A percentile compares a stretch with the other conserved stretches of the same genome.
Evolutionary conservation across 176 grass and related monocot genomes (phyloP).

Genomic region (Oryza meridionalis): DNA sequence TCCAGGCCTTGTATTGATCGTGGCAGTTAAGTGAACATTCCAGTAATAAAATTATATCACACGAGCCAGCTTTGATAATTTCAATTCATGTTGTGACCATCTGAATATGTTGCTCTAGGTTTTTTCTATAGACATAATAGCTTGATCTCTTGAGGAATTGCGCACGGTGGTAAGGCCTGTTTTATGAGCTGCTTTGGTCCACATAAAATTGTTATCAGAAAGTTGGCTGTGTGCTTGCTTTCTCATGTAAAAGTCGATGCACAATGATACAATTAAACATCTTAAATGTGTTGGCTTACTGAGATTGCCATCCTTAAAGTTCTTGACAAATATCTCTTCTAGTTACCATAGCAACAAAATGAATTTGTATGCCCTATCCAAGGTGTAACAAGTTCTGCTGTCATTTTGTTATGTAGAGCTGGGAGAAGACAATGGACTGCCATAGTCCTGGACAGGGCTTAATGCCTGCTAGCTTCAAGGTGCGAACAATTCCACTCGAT

Average conservation of each 20-base stretch:
- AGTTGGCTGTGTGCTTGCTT: background rate
- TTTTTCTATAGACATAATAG: background rate
- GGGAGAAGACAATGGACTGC: conserved; percentile 98
- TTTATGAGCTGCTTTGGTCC: background rate
- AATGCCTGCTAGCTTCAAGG: conserved; percentile 96
- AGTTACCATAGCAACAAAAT: background rate
- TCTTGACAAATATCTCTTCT: background rate
- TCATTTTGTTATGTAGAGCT: conserved; percentile 63
- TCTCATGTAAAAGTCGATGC: background rate
- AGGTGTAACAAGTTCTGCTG: conserved; percentile 13
- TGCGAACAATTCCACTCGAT: conserved; percentile 77
- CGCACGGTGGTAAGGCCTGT: background rate
- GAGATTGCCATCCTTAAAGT: background rate
- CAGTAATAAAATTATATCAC: background rate
- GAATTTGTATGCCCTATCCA: background rate
- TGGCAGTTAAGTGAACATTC: background rate
- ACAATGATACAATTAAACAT: background rate
- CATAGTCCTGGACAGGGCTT: conserved; percentile 92
- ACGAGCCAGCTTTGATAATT: background rate
- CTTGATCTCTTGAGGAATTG: background rate
- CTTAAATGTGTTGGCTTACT: background rate
- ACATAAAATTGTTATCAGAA: background rate
- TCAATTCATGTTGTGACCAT: background rate
- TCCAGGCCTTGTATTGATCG: background rate
- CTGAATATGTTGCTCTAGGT: background rate